Conservation (phyloP, 2,329 filamentous ascomycete species). For the Fusarium musae region DNA sequence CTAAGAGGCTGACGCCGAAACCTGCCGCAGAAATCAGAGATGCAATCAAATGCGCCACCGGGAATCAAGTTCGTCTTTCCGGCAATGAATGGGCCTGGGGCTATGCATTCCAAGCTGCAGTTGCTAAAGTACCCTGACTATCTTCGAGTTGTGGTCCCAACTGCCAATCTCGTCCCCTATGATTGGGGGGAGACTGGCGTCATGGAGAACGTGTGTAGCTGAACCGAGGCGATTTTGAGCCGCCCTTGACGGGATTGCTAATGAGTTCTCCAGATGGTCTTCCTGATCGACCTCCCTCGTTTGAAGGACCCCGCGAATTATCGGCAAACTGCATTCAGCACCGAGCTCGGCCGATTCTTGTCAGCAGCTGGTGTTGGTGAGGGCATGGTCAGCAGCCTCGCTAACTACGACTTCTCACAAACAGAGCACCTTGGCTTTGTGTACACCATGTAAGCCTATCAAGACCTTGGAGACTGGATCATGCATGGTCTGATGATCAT, state of each 20-base stretch:
- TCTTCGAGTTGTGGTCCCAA: conserved; percentile 84
- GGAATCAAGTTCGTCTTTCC: conserved; percentile 82
- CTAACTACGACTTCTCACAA: conserved; percentile 82
- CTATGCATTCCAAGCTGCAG: conserved; percentile 96
- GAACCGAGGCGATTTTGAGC: conserved; percentile 24
- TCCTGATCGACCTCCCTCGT: conserved; percentile 89
- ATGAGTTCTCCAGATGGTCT: conserved; percentile 70
- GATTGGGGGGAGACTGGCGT: conserved; percentile 90
- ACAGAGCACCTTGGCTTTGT: conserved; percentile 82
- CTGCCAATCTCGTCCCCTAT: conserved; percentile 84
- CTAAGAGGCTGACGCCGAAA: conserved; percentile 32
- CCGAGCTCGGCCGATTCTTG: conserved; percentile 78
- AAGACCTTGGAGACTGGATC: neutral
- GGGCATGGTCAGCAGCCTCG: conserved; percentile 73
- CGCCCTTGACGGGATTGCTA: conserved; percentile 28
- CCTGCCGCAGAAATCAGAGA: conserved; percentile 55
- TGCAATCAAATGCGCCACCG: conserved; percentile 61
- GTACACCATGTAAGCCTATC: conserved; percentile 76
- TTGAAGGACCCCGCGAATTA: conserved; percentile 50
- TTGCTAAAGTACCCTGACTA: conserved; percentile 81
- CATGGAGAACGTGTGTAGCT: conserved; percentile 79
- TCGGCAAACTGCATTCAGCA: conserved; percentile 66
- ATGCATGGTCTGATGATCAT: conserved; percentile 10
- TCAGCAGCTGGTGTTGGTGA: conserved; percentile 72
- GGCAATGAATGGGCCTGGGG: conserved; percentile 76